A percentile compares a stretch with the other conserved stretches of the same genome.
Conservation (phyloP, 345 rosid genomes). For the Reutealis trisperma region DNA sequence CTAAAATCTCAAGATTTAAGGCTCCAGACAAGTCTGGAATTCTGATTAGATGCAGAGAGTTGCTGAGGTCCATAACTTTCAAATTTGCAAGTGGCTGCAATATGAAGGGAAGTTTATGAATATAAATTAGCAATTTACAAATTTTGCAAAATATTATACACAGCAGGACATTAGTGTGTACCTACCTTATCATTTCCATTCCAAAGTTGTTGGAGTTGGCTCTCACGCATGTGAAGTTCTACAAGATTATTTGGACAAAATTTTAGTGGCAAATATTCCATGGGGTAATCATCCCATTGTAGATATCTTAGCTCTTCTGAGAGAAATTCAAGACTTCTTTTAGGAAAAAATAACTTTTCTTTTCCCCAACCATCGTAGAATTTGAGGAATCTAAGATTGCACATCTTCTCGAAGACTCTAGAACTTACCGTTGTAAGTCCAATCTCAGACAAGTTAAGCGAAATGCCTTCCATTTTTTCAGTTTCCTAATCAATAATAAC, state of each 20-base stretch:
- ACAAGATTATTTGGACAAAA: constrained; percentile 8
- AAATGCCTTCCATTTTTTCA: neutral
- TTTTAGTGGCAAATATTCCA: neutral
- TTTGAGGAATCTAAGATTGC: neutral
- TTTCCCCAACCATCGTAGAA: neutral
- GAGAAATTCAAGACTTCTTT: neutral
- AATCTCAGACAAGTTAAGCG: neutral
- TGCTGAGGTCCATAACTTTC: too few relatives aligned
- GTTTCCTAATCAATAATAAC: neutral
- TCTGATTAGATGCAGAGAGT: constrained; percentile 8
- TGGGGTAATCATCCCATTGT: constrained; percentile 2
- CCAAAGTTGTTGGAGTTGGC: constrained; percentile 12
- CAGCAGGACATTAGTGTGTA: too few relatives aligned
- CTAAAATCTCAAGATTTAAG: neutral
- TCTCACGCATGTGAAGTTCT: neutral
- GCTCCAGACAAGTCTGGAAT: constrained; percentile 7
- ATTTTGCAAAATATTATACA: too few relatives aligned
- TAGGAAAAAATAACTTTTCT: neutral
- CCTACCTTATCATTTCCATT: neutral
- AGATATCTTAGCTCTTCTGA: constrained; percentile 8
- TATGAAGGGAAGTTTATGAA: neutral
- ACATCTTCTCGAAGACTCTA: neutral
- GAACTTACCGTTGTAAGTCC: neutral
- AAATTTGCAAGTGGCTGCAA: constrained; percentile 13
- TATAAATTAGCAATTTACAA: too few relatives aligned